Conservation (phyloP, 148 eudicot species). For the Suaeda aralocaspica region DNA sequence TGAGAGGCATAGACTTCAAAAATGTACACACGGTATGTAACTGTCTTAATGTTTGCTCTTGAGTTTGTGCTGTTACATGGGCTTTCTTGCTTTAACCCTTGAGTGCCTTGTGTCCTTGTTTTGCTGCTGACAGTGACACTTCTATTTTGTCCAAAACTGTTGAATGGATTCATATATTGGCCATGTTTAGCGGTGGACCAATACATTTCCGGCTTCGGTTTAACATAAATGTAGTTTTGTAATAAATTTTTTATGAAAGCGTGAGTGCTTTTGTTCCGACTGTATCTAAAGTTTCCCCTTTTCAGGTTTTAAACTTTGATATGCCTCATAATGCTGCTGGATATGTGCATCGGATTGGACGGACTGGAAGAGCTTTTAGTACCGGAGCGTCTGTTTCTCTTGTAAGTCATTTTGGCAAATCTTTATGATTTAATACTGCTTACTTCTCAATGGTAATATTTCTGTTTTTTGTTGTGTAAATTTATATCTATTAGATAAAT, state of each 20-base stretch:
- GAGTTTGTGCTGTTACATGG: not conserved
- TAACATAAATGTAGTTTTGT: not conserved
- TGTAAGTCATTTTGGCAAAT: slow-evolving; percentile 37
- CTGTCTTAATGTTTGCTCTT: not conserved
- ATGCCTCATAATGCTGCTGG: slow-evolving; percentile 84
- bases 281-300: not conserved
- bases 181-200: too few species aligned
- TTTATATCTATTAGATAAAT: not conserved
- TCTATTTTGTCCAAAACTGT: too few species aligned
- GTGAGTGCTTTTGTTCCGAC: not conserved
- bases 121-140: too few species aligned
- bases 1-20: slow-evolving; percentile 96
- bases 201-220: not conserved
- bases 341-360: slow-evolving; percentile 93
- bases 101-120: too few species aligned
- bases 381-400: slow-evolving; percentile 94
- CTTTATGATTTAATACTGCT: not conserved
- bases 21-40: slow-evolving; percentile 77
- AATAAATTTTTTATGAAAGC: not conserved
- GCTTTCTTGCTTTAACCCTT: not conserved
- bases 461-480: not conserved
- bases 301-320: slow-evolving; percentile 89
- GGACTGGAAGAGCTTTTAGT: slow-evolving; percentile 92
- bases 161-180: too few species aligned
- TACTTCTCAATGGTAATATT: not conserved